Conservation (phyloP, 2,329 filamentous ascomycete species). For the Hypoxylon sp. region DNA sequence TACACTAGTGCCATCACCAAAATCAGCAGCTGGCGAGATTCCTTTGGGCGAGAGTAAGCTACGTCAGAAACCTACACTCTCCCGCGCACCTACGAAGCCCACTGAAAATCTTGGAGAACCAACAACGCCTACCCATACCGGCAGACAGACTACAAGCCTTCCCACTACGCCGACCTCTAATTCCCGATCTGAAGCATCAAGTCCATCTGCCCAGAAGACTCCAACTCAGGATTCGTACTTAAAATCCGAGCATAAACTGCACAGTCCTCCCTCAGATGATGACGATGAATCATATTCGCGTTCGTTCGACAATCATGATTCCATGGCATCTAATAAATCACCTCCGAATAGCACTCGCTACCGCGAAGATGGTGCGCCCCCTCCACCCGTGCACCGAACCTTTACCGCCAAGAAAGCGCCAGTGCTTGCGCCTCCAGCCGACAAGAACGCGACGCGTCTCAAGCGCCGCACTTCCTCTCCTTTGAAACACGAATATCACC, state of each 20-base stretch:
- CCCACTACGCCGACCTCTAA: conserved; percentile 51
- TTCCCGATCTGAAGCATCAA: conserved; percentile 41
- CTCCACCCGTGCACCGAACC: conserved; percentile 68
- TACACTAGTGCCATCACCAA: conserved; percentile 45
- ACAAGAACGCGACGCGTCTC: conserved; percentile 60
- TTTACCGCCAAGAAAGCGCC: conserved; percentile 58
- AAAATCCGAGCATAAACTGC: conserved; percentile 42
- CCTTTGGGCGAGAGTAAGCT: conserved; percentile 59
- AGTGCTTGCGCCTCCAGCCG: conserved; percentile 64
- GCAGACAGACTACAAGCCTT: conserved; percentile 51
- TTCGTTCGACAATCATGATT: conserved; percentile 55
- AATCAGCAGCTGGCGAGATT: conserved; percentile 53
- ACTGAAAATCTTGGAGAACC: conserved; percentile 47
- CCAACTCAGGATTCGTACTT: conserved; percentile 56
- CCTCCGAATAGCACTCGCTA: conserved; percentile 56
- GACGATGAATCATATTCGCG: conserved; percentile 27
- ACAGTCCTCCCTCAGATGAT: conserved; percentile 29
- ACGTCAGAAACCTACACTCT: conserved; percentile 37
- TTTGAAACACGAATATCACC: conserved; percentile 96
- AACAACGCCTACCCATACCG: conserved; percentile 57
- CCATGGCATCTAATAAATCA: conserved; percentile 55
- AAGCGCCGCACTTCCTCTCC: conserved; percentile 89
- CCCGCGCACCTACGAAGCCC: conserved; percentile 46
- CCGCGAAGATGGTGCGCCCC: conserved; percentile 69
- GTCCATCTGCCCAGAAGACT: conserved; percentile 56